phyloP scores from a whole-genome alignment of 805 yeast species.

The Zygosaccharomyces kombuchaensis region DNA sequence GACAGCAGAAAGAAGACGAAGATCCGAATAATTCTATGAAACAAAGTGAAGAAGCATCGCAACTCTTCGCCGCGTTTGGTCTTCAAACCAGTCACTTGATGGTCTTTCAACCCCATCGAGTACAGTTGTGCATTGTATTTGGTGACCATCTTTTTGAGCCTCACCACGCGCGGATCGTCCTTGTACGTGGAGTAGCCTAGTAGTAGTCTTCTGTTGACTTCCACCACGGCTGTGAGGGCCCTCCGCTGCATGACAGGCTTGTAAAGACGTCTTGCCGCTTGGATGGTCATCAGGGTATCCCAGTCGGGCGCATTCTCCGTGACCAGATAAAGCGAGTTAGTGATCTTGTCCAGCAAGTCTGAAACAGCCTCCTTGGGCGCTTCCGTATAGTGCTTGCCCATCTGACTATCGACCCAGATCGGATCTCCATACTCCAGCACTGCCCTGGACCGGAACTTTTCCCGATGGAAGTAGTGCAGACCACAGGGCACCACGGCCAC shows the following conservation, averaged over 20 bases:
- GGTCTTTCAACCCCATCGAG: constrained; percentile 63
- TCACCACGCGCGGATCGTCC: constrained; percentile 64
- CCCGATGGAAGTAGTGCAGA: constrained; percentile 91
- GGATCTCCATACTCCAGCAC: constrained; percentile 91
- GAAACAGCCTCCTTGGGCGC: constrained; percentile 73
- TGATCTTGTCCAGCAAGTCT: constrained; percentile 63
- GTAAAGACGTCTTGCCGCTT: constrained; percentile 87
- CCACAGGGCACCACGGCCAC: constrained; percentile 93
- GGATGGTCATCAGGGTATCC: constrained; percentile 90
- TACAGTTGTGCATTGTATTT: constrained; percentile 62
- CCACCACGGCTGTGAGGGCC: constrained; percentile 75
- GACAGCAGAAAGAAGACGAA: constrained; percentile 53
- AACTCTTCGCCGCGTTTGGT: constrained; percentile 43
- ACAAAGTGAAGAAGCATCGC: constrained; percentile 45
- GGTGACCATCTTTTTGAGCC: constrained; percentile 58
- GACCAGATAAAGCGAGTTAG: constrained; percentile 74
- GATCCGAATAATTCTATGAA: constrained; percentile 51
- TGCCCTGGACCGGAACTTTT: constrained; percentile 90
- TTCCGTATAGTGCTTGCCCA: constrained; percentile 61
- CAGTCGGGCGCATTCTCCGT: constrained; percentile 93
- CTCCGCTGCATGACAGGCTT: constrained; percentile 56
- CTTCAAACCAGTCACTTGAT: constrained; percentile 53
- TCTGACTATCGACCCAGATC: constrained; percentile 54
- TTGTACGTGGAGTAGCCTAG: constrained; percentile 74
- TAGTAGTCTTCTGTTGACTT: constrained; percentile 83